Conservation (phyloP, 306 rosid species). For the Sphenostylis stenocarpa region DNA sequence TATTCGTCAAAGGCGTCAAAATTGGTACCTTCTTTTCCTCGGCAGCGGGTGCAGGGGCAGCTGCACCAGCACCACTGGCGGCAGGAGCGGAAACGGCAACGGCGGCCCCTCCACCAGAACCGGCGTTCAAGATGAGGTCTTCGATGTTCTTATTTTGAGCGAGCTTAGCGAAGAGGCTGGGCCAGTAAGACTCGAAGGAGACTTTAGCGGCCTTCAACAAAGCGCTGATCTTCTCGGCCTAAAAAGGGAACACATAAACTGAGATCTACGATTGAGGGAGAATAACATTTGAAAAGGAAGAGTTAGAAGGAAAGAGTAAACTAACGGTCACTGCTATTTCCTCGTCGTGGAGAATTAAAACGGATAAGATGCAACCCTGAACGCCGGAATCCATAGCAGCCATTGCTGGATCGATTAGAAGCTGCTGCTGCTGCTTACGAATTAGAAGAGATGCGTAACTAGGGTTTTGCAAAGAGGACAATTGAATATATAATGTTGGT, state of each 20-base stretch:
- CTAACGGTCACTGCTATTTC: slow-evolving; percentile 68
- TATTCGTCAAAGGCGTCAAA: neutral
- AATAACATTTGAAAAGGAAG: neutral
- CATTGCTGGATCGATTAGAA: neutral
- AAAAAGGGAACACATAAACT: neutral
- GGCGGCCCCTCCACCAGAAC: slow-evolving; percentile 50
- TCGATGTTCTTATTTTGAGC: slow-evolving; percentile 63
- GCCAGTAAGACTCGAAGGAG: slow-evolving; percentile 68
- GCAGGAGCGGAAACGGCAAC: slow-evolving; percentile 46
- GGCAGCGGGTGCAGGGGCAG: slow-evolving; percentile 51
- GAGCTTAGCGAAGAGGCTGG: slow-evolving; percentile 64
- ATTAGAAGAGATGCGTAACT: neutral
- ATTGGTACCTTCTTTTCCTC: slow-evolving; percentile 68
- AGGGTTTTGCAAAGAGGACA: neutral
- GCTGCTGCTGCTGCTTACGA: neutral
- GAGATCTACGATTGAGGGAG: neutral
- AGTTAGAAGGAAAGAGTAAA: neutral
- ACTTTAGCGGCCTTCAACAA: slow-evolving; percentile 62
- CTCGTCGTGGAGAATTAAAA: slow-evolving; percentile 66
- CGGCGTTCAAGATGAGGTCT: slow-evolving; percentile 60
- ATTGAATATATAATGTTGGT: slow-evolving; percentile 13
- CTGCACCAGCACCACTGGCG: slow-evolving; percentile 34
- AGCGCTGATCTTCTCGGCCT: slow-evolving; percentile 71
- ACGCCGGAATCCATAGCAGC: slow-evolving; percentile 56
- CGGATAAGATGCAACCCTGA: slow-evolving; percentile 60